Conservation (phyloP, 2,329 filamentous ascomycete genomes). For the Erysiphe neolycopersici region DNA sequence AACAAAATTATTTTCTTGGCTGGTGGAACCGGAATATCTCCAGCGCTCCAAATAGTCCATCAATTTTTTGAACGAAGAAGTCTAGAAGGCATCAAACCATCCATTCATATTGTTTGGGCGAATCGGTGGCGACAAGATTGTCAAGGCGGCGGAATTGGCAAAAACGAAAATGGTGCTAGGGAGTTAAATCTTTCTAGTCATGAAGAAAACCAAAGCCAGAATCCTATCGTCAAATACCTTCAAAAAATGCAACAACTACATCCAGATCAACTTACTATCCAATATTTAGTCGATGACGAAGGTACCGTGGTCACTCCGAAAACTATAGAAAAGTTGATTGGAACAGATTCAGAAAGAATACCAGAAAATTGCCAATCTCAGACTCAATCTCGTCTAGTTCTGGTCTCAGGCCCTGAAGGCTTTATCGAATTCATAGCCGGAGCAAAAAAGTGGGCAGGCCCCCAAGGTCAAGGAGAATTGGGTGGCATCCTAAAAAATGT, state of each 20-base stretch:
- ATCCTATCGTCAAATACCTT: slow-evolving; percentile 31
- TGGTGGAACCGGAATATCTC: slow-evolving; percentile 77
- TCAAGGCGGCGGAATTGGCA: slow-evolving; percentile 18
- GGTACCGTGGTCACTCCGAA: slow-evolving; percentile 31
- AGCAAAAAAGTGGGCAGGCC: slow-evolving; percentile 38
- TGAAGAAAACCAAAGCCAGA: neutral
- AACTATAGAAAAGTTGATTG: slow-evolving; percentile 18
- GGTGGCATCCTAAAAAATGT: slow-evolving; percentile 39
- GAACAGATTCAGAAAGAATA: neutral
- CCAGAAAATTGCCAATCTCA: too few relatives aligned
- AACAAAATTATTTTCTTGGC: slow-evolving; percentile 58
- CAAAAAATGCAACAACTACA: slow-evolving; percentile 30
- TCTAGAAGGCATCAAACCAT: slow-evolving; percentile 14
- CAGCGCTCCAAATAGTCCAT: slow-evolving; percentile 56
- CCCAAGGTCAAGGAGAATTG: slow-evolving; percentile 48
- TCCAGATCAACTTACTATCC: slow-evolving; percentile 30
- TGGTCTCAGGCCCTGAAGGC: slow-evolving; percentile 75
- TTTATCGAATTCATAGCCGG: slow-evolving; percentile 66
- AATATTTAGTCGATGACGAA: slow-evolving; percentile 67
- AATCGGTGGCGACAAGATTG: slow-evolving; percentile 41
- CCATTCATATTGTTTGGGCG: slow-evolving; percentile 61
- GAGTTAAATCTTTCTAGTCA: neutral
- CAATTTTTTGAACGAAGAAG: slow-evolving; percentile 23
- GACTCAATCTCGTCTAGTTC: slow-evolving; percentile 28
- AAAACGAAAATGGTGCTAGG: neutral